phyloP scores from a whole-genome alignment of 352 stramenopile species.

The Thalassiosira sp. region DNA sequence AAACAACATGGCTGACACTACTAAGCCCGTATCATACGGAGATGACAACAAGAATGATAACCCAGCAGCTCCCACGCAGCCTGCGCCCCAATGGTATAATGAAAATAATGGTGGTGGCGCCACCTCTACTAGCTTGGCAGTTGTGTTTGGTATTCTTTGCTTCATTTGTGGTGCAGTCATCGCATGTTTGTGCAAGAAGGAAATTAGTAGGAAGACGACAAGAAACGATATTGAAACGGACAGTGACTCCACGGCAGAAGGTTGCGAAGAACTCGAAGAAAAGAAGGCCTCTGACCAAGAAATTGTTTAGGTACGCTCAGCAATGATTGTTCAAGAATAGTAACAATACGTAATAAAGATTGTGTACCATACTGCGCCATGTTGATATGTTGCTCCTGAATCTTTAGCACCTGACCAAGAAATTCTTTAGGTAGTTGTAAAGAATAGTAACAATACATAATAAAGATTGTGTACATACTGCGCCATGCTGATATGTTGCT shows the following conservation, averaged over 20 bases:
- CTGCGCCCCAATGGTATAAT: background rate
- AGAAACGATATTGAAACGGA: background rate
- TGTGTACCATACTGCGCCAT: background rate
- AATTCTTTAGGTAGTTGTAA: background rate
- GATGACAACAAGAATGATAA: background rate
- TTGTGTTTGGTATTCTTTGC: slow-evolving; percentile 1
- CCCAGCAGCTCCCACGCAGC: background rate
- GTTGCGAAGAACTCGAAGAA: background rate
- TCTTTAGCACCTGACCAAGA: background rate
- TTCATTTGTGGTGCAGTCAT: background rate
- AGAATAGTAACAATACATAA: background rate
- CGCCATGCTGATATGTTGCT: background rate
- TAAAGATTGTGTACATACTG: too few species aligned
- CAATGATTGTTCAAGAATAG: background rate
- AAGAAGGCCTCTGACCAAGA: background rate
- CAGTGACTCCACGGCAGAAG: background rate
- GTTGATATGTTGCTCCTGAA: too few species aligned
- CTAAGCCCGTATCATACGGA: background rate
- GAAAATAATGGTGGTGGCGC: background rate
- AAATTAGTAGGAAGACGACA: slow-evolving; percentile 4
- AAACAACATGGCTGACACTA: background rate
- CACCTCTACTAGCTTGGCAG: background rate
- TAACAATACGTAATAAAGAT: too few species aligned
- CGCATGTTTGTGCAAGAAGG: slow-evolving; percentile 2
- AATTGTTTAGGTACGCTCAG: background rate